Conservation (phyloP, 352 stramenopile species). For the Globisporangium camurandrum region DNA sequence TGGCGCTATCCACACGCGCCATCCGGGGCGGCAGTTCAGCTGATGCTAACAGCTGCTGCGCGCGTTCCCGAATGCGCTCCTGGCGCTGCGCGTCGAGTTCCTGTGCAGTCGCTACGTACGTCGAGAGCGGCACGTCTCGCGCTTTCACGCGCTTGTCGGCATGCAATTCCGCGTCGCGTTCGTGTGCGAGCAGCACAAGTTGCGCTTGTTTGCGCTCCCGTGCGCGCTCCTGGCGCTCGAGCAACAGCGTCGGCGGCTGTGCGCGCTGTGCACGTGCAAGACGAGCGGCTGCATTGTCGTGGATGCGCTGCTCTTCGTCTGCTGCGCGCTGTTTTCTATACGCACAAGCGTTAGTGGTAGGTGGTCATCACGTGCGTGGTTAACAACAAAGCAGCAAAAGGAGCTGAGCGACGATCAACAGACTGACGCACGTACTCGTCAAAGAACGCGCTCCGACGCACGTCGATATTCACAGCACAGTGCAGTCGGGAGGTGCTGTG, state of each 20-base stretch:
- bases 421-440: conserved; percentile 21
- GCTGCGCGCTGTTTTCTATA: conserved; percentile 37
- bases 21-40: conserved; percentile 46
- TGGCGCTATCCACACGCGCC: conserved; percentile 15
- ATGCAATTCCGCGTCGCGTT: conserved; percentile 27
- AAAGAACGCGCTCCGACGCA: conserved; percentile 40
- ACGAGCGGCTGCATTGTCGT: conserved; percentile 18
- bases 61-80: conserved; percentile 41
- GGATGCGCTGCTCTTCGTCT: conserved; percentile 22
- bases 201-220: conserved; percentile 33
- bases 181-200: conserved; percentile 21
- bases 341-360: too few species aligned
- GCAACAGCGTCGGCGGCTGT: conserved; percentile 34
- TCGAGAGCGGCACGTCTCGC: conserved; percentile 40
- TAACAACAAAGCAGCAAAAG: neutral
- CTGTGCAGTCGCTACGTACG: conserved; percentile 24
- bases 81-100: conserved; percentile 34
- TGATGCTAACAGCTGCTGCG: conserved; percentile 31
- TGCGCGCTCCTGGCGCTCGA: conserved; percentile 41
- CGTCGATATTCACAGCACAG: conserved; percentile 12
- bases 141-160: conserved; percentile 35
- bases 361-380: too few species aligned
- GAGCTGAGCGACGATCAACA: neutral
- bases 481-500: too few species aligned
- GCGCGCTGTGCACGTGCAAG: conserved; percentile 39